Evolutionary conservation across 176 grass and related monocot genomes (phyloP), one percentile per base, ranked within the genome.

Genomic region (Musa troglodytarum): DNA sequence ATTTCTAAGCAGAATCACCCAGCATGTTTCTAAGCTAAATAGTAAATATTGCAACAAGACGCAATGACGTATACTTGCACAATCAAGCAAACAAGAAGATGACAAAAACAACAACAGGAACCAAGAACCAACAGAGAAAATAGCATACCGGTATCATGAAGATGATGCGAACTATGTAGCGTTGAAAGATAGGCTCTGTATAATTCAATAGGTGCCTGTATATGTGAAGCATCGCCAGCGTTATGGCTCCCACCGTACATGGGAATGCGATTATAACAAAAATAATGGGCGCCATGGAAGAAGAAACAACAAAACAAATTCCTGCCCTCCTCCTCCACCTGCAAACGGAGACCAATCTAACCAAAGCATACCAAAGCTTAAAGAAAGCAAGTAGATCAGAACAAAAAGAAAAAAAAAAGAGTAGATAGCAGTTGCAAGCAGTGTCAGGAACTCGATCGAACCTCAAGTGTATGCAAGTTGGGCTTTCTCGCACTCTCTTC

Each of bases 171-270:
- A 95, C 83, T 67, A 90, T 90, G 88, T 86, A 90, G 43, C 91
- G 83, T 75, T 95, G 91, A 50, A 86, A 82, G 1, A 72, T 90
- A 65, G 91, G 91, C 67, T 90, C 85, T 16, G 85, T 87, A 64
- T 90, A 95, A 80, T 90, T 89, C 74, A 92, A 69, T 21, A 96
- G 87, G 78, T 96, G 93, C 1, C 93, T 87, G 84, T 96, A 96
- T 78, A 96, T 92, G 85, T 92, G 93, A 1, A 79, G 85, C 64
- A 92, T 52, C 69, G 93, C 77, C 54, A 92, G 59, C 34, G 86
- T 87, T 64, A 86, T 86, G n/a, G 93, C 93, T 64, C 85, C 89
- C 49, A 82, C 76, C n/a, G 93, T 85, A 85, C 93, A 96, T 52
- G 84, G 80, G 78, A 96, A 86, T 76, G 93, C 89, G 43, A 88